Percentiles rank a stretch among this genome's conserved stretches.
Evolutionary conservation across 768 basidiomycete genomes (phyloP).

Genomic region (Vishniacozyma victoriae): DNA sequence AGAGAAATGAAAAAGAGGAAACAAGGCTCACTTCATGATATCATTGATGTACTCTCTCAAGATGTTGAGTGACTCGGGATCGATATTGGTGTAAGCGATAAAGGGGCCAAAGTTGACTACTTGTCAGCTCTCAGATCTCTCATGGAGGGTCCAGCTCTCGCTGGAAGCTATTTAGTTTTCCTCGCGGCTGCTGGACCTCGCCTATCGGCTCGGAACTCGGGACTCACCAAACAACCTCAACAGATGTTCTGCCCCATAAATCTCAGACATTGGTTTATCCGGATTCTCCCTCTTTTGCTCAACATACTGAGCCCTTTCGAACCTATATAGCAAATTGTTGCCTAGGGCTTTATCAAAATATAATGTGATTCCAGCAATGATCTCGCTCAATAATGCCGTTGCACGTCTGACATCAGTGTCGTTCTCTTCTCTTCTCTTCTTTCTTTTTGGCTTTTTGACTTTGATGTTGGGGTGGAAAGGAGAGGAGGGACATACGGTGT

Average conservation of each 20-base stretch:
- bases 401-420: slow-evolving; percentile 56
- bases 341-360: slow-evolving; percentile 88
- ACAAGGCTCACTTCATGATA: slow-evolving; percentile 61
- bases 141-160: too few relatives aligned
- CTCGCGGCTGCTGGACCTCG: too few relatives aligned
- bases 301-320: slow-evolving; percentile 89
- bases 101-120: slow-evolving; percentile 86
- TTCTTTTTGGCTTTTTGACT: not conserved
- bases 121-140: too few relatives aligned
- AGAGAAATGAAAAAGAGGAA: not conserved
- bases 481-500: slow-evolving; percentile 25
- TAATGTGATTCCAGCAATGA: slow-evolving; percentile 73
- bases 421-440: not conserved
- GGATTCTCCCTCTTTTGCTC: slow-evolving; percentile 64
- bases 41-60: slow-evolving; percentile 87
- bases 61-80: slow-evolving; percentile 72
- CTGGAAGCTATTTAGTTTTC: not conserved
- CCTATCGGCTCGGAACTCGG: too few relatives aligned
- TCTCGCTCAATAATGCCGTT: slow-evolving; percentile 64
- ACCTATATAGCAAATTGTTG: slow-evolving; percentile 83
- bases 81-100: slow-evolving; percentile 83
- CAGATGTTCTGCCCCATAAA: slow-evolving; percentile 93
- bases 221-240: slow-evolving; percentile 79
- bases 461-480: not conserved
- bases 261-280: slow-evolving; percentile 77